These are phyloP conservation scores for Allomyces macrogynus DNA, from an alignment of 192 early-diverging fungal genomes.

Conservation along the genomic window DNA sequence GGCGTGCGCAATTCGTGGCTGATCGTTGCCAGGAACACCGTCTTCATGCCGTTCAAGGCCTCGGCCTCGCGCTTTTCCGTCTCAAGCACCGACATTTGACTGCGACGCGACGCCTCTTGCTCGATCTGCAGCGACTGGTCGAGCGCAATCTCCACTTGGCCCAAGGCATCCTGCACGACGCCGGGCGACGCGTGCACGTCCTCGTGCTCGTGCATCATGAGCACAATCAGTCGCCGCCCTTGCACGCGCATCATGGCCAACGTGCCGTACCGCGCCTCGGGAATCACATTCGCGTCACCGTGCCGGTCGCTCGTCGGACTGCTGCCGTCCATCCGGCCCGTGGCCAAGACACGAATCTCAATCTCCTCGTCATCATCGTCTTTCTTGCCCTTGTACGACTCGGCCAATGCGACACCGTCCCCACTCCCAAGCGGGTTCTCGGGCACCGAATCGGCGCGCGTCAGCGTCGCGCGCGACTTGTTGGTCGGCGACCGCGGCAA, in stretches of 20 bases:
- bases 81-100: neutral
- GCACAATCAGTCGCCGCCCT: neutral
- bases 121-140: neutral
- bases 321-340: neutral
- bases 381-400: no score
- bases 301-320: neutral
- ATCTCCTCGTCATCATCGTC: no score
- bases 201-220: neutral
- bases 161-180: neutral
- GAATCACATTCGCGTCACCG: no score
- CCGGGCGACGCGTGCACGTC: neutral
- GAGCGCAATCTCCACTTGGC: neutral
- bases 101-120: neutral
- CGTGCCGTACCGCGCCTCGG: neutral
- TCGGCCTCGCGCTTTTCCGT: neutral
- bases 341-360: no score
- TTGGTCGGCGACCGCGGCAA: no score
- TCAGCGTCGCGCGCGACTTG: no score
- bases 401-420: no score
- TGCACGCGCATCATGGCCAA: neutral
- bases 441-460: no score
- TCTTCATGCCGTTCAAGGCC: neutral
- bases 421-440: no score
- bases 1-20: slow-evolving; percentile 68
- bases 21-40: slow-evolving; percentile 52